A percentile compares a stretch with the other conserved stretches of the same genome.
phyloP scores from a whole-genome alignment of 2,329 filamentous ascomycete genomes.

The Aspergillus spinulosporus region DNA sequence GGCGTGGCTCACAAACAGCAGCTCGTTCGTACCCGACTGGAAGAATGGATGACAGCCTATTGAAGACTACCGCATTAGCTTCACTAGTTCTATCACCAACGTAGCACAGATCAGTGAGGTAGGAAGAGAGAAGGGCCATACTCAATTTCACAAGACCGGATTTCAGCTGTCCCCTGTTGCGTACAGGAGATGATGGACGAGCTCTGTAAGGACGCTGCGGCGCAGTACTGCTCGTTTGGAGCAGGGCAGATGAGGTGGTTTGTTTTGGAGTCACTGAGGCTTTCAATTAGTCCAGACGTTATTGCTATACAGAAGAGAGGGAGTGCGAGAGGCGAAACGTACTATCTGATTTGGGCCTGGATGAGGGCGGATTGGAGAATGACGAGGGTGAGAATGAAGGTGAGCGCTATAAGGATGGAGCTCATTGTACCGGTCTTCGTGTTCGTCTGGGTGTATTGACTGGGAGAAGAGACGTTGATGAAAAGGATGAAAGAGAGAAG shows the following conservation, averaged over 20 bases:
- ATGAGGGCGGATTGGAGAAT: background rate
- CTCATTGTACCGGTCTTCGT: background rate
- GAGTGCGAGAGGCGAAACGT: background rate
- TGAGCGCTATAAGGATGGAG: background rate
- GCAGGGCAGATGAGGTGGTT: slow-evolving; percentile 25
- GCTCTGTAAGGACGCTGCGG: slow-evolving; percentile 19
- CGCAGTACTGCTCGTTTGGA: slow-evolving; percentile 22
- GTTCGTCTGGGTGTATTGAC: background rate
- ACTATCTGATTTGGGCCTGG: slow-evolving; percentile 18
- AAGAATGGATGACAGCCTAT: slow-evolving; percentile 20
- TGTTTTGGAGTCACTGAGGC: slow-evolving; percentile 17
- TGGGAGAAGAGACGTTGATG: background rate
- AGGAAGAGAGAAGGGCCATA: slow-evolving; percentile 6
- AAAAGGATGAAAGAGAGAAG: background rate
- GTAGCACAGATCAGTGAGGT: too few species aligned
- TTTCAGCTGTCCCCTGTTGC: slow-evolving; percentile 10
- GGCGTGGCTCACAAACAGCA: slow-evolving; percentile 21
- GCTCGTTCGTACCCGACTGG: slow-evolving; percentile 15
- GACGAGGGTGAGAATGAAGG: background rate
- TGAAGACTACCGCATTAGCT: background rate
- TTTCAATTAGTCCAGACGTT: background rate
- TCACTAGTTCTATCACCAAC: too few species aligned
- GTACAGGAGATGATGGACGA: slow-evolving; percentile 22
- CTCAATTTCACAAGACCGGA: slow-evolving; percentile 24
- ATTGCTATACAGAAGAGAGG: too few species aligned